Percentiles rank a stretch among this genome's conserved stretches.
Evolutionary conservation across 257 asterid genomes (phyloP).

Genomic region (Forsythia suspensa): DNA sequence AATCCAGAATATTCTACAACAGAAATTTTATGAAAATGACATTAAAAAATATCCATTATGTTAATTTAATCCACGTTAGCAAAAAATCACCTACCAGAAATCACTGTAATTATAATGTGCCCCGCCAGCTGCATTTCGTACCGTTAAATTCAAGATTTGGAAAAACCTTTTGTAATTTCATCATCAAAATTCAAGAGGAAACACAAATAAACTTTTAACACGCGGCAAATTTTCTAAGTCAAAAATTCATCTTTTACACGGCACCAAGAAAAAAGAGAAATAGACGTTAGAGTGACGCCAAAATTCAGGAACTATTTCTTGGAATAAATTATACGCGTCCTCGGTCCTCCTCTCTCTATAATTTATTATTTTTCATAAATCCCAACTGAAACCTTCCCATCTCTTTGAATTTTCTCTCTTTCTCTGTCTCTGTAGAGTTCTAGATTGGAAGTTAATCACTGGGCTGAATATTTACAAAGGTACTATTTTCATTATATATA

Average conservation of each 20-base stretch:
- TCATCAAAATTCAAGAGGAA: background rate
- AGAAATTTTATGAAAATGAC: background rate
- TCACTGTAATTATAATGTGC: background rate
- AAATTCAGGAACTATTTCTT: slow-evolving; percentile 26
- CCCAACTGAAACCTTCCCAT: slow-evolving; percentile 14
- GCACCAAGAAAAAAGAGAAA: slow-evolving; percentile 1
- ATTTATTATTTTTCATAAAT: slow-evolving; percentile 25
- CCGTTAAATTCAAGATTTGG: slow-evolving; percentile 41
- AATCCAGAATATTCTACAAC: background rate
- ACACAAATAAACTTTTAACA: slow-evolving; percentile 20
- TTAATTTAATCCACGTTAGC: slow-evolving; percentile 1
- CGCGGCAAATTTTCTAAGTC: slow-evolving; percentile 25
- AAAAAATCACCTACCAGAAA: slow-evolving; percentile 18
- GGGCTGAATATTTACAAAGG: slow-evolving; percentile 22
- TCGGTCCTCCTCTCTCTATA: slow-evolving; percentile 31
- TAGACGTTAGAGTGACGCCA: slow-evolving; percentile 64
- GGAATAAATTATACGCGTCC: slow-evolving; percentile 32
- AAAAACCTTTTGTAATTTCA: slow-evolving; percentile 30
- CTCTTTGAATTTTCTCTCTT: slow-evolving; percentile 9
- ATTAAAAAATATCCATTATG: background rate
- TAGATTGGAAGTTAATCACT: background rate
- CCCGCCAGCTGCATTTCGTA: slow-evolving; percentile 25
- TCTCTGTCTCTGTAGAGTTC: background rate
- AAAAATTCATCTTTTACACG: background rate
- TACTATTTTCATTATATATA: slow-evolving; percentile 1